Evolutionary conservation across 495 filamentous ascomycete genomes (phyloP).

Genomic region (Neurospora africana): DNA sequence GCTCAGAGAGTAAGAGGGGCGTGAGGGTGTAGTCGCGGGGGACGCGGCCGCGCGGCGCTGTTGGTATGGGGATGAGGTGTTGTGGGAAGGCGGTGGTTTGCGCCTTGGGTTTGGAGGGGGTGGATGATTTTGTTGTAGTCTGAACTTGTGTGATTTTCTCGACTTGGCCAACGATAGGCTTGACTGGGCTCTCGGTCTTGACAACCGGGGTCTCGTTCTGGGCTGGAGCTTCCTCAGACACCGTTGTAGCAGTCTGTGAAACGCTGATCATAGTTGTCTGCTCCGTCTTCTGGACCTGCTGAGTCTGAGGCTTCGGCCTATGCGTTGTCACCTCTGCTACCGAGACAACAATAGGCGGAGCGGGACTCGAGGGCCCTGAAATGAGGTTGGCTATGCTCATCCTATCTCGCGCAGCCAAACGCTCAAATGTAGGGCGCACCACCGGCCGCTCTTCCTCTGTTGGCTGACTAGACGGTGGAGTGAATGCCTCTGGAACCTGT

Average conservation of each 20-base stretch:
- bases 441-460: background rate
- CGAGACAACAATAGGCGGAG: background rate
- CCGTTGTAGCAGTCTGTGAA: background rate
- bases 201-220: background rate
- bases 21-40: slow-evolving; percentile 77
- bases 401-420: background rate
- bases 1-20: slow-evolving; percentile 55
- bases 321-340: background rate
- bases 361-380: background rate
- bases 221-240: background rate
- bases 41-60: slow-evolving; percentile 26
- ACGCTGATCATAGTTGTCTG: background rate
- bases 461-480: background rate
- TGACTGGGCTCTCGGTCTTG: background rate
- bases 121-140: background rate
- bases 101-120: background rate
- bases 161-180: background rate
- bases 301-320: background rate
- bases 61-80: background rate
- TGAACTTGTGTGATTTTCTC: background rate
- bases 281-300: background rate
- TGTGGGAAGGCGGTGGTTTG: background rate
- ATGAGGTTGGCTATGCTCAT: background rate
- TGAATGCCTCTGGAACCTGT: slow-evolving; percentile 5
- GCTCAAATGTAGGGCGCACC: slow-evolving; percentile 10